These are phyloP conservation scores for Penicillium cosmopolitanum DNA, from an alignment of 495 filamentous ascomycete species.

Conservation along the genomic window DNA sequence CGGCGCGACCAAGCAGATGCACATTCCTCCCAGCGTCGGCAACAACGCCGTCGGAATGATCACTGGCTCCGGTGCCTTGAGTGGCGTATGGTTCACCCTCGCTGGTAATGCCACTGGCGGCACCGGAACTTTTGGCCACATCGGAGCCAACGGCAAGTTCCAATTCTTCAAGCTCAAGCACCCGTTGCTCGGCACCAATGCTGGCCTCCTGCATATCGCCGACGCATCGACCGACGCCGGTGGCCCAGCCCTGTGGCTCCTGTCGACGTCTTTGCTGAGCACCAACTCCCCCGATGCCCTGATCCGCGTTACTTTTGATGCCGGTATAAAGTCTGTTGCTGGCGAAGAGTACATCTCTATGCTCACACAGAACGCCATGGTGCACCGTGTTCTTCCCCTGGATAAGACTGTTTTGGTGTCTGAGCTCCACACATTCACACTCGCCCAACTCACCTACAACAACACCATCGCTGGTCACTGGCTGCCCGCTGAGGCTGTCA, in stretches of 20 bases:
- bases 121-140: constrained; percentile 31
- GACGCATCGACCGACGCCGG: constrained; percentile 23
- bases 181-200: constrained; percentile 17
- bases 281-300: constrained; percentile 26
- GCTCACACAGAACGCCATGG: constrained; percentile 21
- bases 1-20: constrained; percentile 24
- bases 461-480: constrained; percentile 22
- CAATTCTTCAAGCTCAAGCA: constrained; percentile 22
- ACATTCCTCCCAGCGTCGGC: constrained; percentile 25
- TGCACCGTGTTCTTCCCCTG: constrained; percentile 18
- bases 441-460: constrained; percentile 21
- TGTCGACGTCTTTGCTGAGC: constrained; percentile 31
- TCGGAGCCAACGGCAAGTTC: constrained; percentile 23
- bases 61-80: constrained; percentile 17
- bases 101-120: constrained; percentile 27
- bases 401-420: constrained; percentile 16
- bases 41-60: constrained; percentile 33
- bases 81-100: constrained; percentile 28
- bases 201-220: constrained; percentile 25
- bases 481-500: constrained; percentile 19
- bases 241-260: constrained; percentile 26
- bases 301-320: constrained; percentile 26
- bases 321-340: constrained; percentile 5
- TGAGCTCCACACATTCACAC: constrained; percentile 20
- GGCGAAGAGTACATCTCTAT: constrained; percentile 21